Evolutionary conservation across 139 green algal species (phyloP), one percentile per base, ranked within the genome.

Genomic region (Mychonastes homosphaera): DNA sequence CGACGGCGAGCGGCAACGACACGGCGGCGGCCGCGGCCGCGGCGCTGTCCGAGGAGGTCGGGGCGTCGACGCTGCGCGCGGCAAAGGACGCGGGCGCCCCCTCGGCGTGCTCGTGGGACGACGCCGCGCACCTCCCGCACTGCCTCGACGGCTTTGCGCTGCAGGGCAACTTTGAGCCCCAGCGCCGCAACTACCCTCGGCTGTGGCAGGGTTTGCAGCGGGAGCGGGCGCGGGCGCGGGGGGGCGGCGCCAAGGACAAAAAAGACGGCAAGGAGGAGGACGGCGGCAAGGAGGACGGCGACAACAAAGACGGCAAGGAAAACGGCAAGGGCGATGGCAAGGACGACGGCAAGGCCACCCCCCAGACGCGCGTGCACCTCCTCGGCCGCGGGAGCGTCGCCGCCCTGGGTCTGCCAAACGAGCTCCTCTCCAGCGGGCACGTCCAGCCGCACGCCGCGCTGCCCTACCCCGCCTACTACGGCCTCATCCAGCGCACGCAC

Each of bases 141-240:
- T 69, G 62, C 44, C 43, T 62, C 43, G 13, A 47, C 38, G 53
- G 53, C 48, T 69, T 69, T 40, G 32, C 53, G 23, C 62, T 69
- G 13, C 62, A 69, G 36, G 62, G 62, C 62, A 69, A 69, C 44
- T 63, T 69, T 39, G 62, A 69, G 43, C 33, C 53, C 6, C 23
- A 21, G 15, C 52, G 62, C 15, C 52, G 62, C 19, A 69, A 69
- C 53, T 69, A 69, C 53, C 43, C 53, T 8, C 23, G 29, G 7
- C 4, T 67, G 3, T 67, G 61, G 62, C 23, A 28, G 8, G 24
- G 50, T 43, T 40, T 69, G 34, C 23, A 21, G 6, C 24, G 7
- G 24, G 16, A 40, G 4, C 18, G 10, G 16, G 62, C 62, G 21
- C 53, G 32, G 15, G 27, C n/a, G 5, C 21, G 16, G 10, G 53